Base-by-base conservation (phyloP, 208 protist genomes). In the Leishmania lainsoni region DNA sequence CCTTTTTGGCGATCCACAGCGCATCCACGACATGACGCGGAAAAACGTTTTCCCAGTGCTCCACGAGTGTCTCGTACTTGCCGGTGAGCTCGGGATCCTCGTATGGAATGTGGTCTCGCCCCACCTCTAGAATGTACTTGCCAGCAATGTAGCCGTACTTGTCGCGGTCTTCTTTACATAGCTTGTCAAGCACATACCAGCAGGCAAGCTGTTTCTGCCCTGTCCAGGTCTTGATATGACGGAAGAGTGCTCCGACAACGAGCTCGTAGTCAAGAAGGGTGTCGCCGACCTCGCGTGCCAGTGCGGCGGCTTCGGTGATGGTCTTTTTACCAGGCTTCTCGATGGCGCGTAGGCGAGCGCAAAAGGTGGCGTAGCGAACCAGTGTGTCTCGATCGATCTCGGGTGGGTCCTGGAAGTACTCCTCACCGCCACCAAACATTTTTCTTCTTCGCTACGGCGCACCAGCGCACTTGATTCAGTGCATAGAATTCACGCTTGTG, bases 381-480 rank as follows among this genome's bases (percentile, higher is more conserved):
- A 98, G 87, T 17, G 95, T 97, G 63, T 98, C 95, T 14, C 88
- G 85, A 68, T 97, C 92, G 76, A 95, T 90, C 69, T 86, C 88
- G 35, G 92, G 90, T 5, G 95, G 95, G 66, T 94, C 89, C 72
- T 92, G 89, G 81, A 98, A 98, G 86, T 95, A 98, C 65, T 98
- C 92, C 78, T 98, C 93, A 69, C 95, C 95, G 79, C 95, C 95
- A 42, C 95, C 95, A 75, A 97, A 97, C 95, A 98, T 98, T 42
- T 2, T 39, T n/a, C n/a, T 58, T 39, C 20, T 8, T 48, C 22
- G 72, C 22, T 26, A 45, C 49, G 12, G 52, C 72, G 72, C 32
- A 5, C 3, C 26, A 49, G 72, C 72, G 29, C 72, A 48, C 51
- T 56, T 61, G 17, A 54, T 32, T 29, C 26, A 20, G 74, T 29